Evolutionary conservation across 2,329 filamentous ascomycete species (phyloP), one percentile per base, ranked within the genome.

Genomic region (Ophiocordyceps sinensis): DNA sequence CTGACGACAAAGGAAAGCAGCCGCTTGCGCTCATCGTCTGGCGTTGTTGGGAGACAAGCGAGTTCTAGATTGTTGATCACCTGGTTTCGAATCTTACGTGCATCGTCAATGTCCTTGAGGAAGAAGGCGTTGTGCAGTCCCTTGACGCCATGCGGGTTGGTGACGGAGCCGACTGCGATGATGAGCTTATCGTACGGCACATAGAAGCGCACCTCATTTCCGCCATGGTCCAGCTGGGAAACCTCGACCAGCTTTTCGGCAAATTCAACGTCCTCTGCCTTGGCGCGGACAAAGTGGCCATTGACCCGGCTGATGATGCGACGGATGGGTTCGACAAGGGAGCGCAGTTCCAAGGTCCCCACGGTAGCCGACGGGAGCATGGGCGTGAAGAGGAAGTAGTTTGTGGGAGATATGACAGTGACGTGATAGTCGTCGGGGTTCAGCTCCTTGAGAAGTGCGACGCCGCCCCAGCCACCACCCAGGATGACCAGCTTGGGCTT

Each of bases 361-460:
- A 98, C 91, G 0, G 93, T 98, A 8, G 91, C 93, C 29, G 87
- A 94, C 2, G 91, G 91, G 36, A 98, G 70, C 88, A 98, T 96
- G 1, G 91, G 91, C 2, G 91, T 98, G 61, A 98, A 98, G 28
- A 98, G 66, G 64, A 98, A 98, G 65, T 96, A 94, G 54, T 96
- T 96, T 30, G 83, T 83, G 0, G 91, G 89, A 12, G 87, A 94
- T 36, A 98, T 82, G 32, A 98, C 82, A 5, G 89, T 96, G 50
- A 98, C 81, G 60, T 98, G 88, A 57, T 95, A 98, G 52, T 95
- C 85, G 12, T 88, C 85, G 0, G 87, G 81, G 46, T 89, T 83
- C 47, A 98, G 64, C 46, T 85, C 82, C 65, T 98, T 98, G 50
- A 98, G 65, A 44, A 98, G 66, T 5, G 89, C 85, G 45, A 98